Percentiles rank a stretch among this genome's conserved stretches.
Conservation (phyloP, 2,329 filamentous ascomycete genomes). For the Colletotrichum tanaceti region DNA sequence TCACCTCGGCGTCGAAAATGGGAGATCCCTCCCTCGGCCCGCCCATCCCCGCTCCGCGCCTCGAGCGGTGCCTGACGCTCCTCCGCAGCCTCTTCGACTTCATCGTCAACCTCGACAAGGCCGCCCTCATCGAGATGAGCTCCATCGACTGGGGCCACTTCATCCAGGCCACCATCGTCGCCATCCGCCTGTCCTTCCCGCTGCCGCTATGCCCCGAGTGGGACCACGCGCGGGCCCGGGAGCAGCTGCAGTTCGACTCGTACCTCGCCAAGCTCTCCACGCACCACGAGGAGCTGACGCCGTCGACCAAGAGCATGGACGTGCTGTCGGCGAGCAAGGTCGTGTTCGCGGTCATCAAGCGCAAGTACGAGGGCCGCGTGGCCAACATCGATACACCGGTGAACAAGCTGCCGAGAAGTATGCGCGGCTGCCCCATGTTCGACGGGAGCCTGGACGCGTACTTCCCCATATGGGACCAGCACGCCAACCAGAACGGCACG, state of each 20-base stretch:
- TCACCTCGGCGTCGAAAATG: conserved; percentile 25
- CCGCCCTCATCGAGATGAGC: conserved; percentile 52
- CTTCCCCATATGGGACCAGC: conserved; percentile 58
- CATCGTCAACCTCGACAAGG: conserved; percentile 47
- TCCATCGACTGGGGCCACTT: conserved; percentile 58
- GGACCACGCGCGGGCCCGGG: conserved; percentile 54
- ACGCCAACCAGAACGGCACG: conserved; percentile 41
- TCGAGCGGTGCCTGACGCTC: conserved; percentile 44
- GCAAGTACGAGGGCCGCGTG: conserved; percentile 58
- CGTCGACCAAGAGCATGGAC: conserved; percentile 51
- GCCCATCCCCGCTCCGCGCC: conserved; percentile 39
- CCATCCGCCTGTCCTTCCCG: conserved; percentile 61
- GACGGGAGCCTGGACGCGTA: conserved; percentile 62
- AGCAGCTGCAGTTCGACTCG: conserved; percentile 52
- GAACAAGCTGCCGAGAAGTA: conserved; percentile 40
- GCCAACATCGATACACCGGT: conserved; percentile 47
- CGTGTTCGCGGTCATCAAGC: conserved; percentile 58
- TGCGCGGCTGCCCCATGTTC: conserved; percentile 62
- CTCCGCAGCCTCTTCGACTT: conserved; percentile 50
- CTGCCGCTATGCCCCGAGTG: conserved; percentile 50
- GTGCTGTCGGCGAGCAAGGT: conserved; percentile 58
- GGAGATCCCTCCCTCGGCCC: conserved; percentile 35
- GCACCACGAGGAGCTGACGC: conserved; percentile 42
- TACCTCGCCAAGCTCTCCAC: conserved; percentile 54
- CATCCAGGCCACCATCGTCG: conserved; percentile 55